Base-by-base conservation (phyloP, 2,329 filamentous ascomycete genomes). In the Penicillium sp. region DNA sequence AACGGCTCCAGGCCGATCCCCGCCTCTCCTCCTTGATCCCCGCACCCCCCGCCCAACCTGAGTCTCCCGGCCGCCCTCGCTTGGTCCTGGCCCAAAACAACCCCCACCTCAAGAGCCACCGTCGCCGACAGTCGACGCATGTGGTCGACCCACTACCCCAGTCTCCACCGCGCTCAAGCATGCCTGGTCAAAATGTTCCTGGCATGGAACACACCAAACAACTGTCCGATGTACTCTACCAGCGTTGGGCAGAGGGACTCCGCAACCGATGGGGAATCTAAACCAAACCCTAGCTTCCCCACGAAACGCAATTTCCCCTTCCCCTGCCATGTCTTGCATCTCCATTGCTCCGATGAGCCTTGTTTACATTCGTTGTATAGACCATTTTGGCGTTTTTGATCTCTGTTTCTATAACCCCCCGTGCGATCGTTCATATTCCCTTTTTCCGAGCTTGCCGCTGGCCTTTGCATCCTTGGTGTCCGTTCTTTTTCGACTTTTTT, bases 141-240 rank as follows among this genome's bases (percentile, higher is more conserved):
- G 68, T 68, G 30, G 61, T 70, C 19, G 75, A 79, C 24, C 56
- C 73, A n/a, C 73, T 68, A n/a, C 68, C 72, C 77, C 78, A 71
- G 78, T 78, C 67, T 58, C 78, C 60, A 60, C 75, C 70, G 65
- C 70, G 63, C 69, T 75, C 66, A 49, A 76, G 84, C 68, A 77
- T 88, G 67, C 87, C 86, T 1, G 88, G 85, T 12, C 82, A 86
- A 65, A 75, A 81, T 53, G 80, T 84, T 60, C 85, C 88, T 1
- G 94, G 93, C 2, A 94, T 97, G 91, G 93, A 97, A 77, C 94
- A 97, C 78, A 91, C 90, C 67, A 92, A 92, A 73, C 88, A 96
- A 74, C 83, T 98, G 40, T 92, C 91, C 1, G 93, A 97, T 75
- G 91, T 96, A 22, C 85, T 99, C 22, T 98, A 97, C 79, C 88